phyloP scores from a whole-genome alignment of 2,329 filamentous ascomycete species.

The Berkeleyomyces basicola region DNA sequence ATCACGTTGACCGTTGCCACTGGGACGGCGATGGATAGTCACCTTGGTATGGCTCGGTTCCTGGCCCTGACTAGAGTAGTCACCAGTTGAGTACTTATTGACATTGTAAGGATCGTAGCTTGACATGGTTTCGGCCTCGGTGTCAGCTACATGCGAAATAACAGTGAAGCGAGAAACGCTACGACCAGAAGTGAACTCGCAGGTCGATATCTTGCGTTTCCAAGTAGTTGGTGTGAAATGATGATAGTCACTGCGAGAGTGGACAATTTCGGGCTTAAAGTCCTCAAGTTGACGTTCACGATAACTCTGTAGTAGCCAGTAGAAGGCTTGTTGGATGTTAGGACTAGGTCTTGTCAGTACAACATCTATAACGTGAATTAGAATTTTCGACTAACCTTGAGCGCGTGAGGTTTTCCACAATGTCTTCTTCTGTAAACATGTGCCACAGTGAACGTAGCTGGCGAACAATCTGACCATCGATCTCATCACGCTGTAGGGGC shows the following conservation, averaged over 20 bases:
- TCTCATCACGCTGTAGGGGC: conserved; percentile 42
- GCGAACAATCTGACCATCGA: conserved; percentile 67
- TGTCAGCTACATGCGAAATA: conserved; percentile 43
- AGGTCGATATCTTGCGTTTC: conserved; percentile 44
- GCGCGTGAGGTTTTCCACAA: conserved; percentile 51
- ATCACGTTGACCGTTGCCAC: conserved; percentile 16
- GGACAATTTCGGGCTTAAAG: conserved; percentile 63
- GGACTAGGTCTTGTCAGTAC: conserved; percentile 32
- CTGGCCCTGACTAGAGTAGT: background rate
- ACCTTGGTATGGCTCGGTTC: conserved; percentile 49
- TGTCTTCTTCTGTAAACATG: conserved; percentile 54
- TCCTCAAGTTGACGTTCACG: conserved; percentile 74
- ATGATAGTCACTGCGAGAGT: conserved; percentile 84
- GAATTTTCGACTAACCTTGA: conserved; percentile 35
- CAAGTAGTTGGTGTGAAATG: conserved; percentile 46
- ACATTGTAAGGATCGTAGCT: conserved; percentile 79
- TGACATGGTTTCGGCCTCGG: conserved; percentile 31
- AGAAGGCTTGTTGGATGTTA: conserved; percentile 90
- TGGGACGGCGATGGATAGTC: conserved; percentile 37
- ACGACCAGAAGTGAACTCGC: conserved; percentile 39
- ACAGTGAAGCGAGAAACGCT: conserved; percentile 47
- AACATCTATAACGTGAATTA: background rate
- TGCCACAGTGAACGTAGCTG: conserved; percentile 89
- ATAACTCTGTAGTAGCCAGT: conserved; percentile 68
- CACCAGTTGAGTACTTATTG: conserved; percentile 24